These are phyloP conservation scores for Leishmania tarentolae DNA, from an alignment of 208 protist species.

Conservation along the genomic window DNA sequence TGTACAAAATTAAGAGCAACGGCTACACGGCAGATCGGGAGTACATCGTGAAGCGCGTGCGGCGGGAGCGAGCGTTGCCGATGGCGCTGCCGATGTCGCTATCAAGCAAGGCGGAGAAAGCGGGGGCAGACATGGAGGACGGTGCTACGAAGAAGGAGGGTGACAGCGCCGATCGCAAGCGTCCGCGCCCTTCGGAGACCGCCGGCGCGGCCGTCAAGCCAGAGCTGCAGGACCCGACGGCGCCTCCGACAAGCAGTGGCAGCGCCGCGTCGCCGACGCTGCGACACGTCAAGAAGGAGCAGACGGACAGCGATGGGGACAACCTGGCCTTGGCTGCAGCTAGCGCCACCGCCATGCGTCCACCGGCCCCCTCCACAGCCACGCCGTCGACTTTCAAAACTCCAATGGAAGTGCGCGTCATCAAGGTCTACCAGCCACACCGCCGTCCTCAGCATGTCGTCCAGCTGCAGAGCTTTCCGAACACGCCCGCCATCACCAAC, in stretches of 20 bases:
- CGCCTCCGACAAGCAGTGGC: constrained; percentile 1
- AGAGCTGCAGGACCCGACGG: constrained; percentile 20
- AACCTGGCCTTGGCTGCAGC: neutral
- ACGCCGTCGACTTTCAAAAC: constrained; percentile 11
- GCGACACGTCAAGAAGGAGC: constrained; percentile 30
- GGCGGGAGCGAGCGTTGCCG: constrained; percentile 32
- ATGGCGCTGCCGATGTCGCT: neutral
- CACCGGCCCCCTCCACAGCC: neutral
- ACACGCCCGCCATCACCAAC: constrained; percentile 65
- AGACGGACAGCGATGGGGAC: neutral
- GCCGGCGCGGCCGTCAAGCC: constrained; percentile 13
- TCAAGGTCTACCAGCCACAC: constrained; percentile 70
- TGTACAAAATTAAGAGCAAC: constrained; percentile 93
- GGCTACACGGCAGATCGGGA: constrained; percentile 76
- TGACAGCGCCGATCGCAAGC: constrained; percentile 26
- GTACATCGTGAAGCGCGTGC: constrained; percentile 68
- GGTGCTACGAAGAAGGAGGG: neutral
- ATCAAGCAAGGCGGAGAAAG: constrained; percentile 2
- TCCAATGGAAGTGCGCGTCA: constrained; percentile 32
- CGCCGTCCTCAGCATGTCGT: constrained; percentile 49
- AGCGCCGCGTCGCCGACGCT: constrained; percentile 14
- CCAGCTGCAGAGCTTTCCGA: constrained; percentile 67
- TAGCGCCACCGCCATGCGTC: constrained; percentile 7
- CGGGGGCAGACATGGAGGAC: neutral
- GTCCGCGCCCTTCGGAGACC: constrained; percentile 14